Conservation (phyloP, 1,284 basidiomycete genomes). For the Papiliotrema fonsecae region DNA sequence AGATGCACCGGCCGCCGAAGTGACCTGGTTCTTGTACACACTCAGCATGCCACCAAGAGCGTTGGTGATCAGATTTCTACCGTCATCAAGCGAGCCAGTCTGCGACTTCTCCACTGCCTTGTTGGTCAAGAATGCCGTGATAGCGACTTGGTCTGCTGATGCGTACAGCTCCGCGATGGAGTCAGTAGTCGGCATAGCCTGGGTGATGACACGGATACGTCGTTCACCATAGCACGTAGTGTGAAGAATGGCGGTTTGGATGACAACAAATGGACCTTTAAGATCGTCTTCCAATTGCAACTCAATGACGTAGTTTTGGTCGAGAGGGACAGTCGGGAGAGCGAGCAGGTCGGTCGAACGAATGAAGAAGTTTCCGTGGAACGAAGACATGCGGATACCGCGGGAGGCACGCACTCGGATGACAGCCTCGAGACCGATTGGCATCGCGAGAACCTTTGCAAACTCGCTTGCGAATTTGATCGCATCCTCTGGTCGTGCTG, state of each 20-base stretch:
- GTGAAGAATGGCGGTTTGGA: constrained; percentile 94
- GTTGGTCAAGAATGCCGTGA: constrained; percentile 84
- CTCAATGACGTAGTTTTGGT: constrained; percentile 96
- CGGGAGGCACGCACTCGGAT: constrained; percentile 94
- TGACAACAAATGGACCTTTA: constrained; percentile 84
- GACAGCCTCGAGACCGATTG: constrained; percentile 94
- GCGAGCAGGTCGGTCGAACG: constrained; percentile 95
- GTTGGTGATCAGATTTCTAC: constrained; percentile 82
- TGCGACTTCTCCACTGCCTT: constrained; percentile 94
- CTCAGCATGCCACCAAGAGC: constrained; percentile 84
- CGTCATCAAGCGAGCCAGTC: constrained; percentile 81
- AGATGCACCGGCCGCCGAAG: constrained; percentile 82
- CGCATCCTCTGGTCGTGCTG: constrained; percentile 86
- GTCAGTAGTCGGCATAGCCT: constrained; percentile 86
- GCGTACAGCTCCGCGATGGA: constrained; percentile 92
- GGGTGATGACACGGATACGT: constrained; percentile 90
- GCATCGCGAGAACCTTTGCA: constrained; percentile 84
- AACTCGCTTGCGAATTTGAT: constrained; percentile 98
- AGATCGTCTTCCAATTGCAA: constrained; percentile 96
- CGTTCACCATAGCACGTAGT: constrained; percentile 95
- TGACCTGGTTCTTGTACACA: constrained; percentile 96
- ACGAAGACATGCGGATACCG: constrained; percentile 91
- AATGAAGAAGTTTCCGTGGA: constrained; percentile 99
- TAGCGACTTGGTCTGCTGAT: constrained; percentile 88
- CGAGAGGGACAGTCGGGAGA: constrained; percentile 91